Conservation (phyloP, 2,329 filamentous ascomycete species). For the Paradendryphiella salina region DNA sequence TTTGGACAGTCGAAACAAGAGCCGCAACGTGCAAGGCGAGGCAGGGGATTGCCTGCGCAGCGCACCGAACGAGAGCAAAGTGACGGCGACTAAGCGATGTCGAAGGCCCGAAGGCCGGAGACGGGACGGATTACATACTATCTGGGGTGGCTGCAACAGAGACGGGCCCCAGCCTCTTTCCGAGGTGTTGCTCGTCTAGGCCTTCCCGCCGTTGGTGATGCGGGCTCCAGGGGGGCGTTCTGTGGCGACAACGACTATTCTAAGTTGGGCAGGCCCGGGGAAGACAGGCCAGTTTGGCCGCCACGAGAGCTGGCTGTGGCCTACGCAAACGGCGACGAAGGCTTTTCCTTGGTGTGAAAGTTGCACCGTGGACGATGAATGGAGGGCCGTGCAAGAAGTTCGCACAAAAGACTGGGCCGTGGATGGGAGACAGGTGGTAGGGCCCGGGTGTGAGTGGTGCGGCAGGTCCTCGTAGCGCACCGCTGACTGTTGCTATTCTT, state of each 20-base stretch:
- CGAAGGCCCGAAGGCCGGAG: conserved; percentile 2
- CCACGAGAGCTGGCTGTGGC: not conserved
- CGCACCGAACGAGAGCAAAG: not conserved
- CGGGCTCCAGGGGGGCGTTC: conserved; percentile 25
- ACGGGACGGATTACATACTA: conserved; percentile 10
- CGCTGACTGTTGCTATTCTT: conserved; percentile 18
- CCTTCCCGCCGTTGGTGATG: conserved; percentile 19
- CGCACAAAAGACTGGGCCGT: too few species aligned
- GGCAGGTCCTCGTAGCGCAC: conserved; percentile 17
- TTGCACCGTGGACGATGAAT: not conserved
- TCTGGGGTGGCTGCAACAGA: conserved; percentile 8
- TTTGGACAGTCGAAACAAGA: conserved; percentile 7
- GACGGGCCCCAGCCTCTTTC: conserved; percentile 12
- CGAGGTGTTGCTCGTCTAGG: conserved; percentile 20
- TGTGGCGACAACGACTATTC: not conserved
- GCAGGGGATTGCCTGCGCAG: conserved; percentile 2
- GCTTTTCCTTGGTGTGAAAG: not conserved
- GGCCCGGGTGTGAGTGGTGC: conserved; percentile 21
- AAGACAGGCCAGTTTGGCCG: conserved; percentile 11
- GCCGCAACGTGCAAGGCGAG: conserved; percentile 6
- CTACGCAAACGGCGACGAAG: too few species aligned
- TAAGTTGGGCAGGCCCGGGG: conserved; percentile 11
- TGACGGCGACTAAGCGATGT: conserved; percentile 7
- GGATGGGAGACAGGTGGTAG: conserved; percentile 5
- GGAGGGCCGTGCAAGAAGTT: too few species aligned